Conservation (phyloP, 1,139 yeast species). For the Geotrichum histeridarum region DNA sequence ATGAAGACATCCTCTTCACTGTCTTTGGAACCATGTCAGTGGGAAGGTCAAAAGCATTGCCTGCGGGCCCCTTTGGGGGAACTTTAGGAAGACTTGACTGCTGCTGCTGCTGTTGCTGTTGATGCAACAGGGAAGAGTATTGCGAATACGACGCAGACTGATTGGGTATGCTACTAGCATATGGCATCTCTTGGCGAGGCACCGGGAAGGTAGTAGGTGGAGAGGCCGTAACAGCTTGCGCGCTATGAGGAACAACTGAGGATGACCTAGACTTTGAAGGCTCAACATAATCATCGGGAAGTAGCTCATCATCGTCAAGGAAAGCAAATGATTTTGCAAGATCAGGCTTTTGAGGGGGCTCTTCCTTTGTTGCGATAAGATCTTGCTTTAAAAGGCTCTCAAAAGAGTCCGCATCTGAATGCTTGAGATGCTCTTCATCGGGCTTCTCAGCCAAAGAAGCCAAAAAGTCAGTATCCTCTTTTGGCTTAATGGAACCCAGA, state of each 20-base stretch:
- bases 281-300: conserved; percentile 38
- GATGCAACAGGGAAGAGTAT: background rate
- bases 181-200: background rate
- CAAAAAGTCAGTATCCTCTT: background rate
- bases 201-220: background rate
- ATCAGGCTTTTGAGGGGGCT: conserved; percentile 15
- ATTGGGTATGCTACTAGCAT: background rate
- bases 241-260: background rate
- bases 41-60: conserved; percentile 62
- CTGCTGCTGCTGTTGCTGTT: background rate
- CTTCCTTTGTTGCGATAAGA: conserved; percentile 4
- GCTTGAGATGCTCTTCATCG: background rate
- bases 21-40: conserved; percentile 44
- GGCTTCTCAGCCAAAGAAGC: background rate
- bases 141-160: background rate
- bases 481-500: conserved; percentile 4
- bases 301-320: conserved; percentile 39
- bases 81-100: background rate
- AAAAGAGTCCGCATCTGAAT: conserved; percentile 22
- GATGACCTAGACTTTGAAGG: conserved; percentile 4
- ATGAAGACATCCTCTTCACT: conserved; percentile 18
- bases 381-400: conserved; percentile 18
- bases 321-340: conserved; percentile 36
- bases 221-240: background rate
- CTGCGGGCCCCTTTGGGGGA: conserved; percentile 8